Evolutionary conservation across 768 basidiomycete species (phyloP).

Genomic region (Pulveroboletus sp.): DNA sequence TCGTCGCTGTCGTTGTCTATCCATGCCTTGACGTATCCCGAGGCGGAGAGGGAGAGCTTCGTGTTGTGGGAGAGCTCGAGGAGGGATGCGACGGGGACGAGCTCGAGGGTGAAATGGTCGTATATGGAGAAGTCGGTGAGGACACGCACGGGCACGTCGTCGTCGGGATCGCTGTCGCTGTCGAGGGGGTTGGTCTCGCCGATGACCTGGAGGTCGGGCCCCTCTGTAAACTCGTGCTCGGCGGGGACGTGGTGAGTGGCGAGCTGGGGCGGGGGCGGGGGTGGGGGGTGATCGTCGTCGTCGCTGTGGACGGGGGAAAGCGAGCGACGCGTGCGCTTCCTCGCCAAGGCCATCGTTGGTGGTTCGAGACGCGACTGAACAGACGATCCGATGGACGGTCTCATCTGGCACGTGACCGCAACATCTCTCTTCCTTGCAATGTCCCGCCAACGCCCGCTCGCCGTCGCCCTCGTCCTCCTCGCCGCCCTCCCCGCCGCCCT

Average conservation of each 20-base stretch:
- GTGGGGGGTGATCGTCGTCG: constrained; percentile 12
- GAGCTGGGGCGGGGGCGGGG: constrained; percentile 7
- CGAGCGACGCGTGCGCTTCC: constrained; percentile 26
- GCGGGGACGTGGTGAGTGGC: constrained; percentile 15
- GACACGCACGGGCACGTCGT: constrained; percentile 52
- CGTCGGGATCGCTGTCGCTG: constrained; percentile 24
- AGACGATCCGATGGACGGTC: no score
- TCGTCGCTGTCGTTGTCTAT: constrained; percentile 27
- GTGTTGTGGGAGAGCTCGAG: constrained; percentile 27
- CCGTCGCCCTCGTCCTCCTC: constrained; percentile 9
- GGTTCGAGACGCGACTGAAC: constrained; percentile 1
- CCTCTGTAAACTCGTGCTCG: constrained; percentile 38
- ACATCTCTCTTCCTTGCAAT: constrained; percentile 1
- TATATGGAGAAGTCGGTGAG: constrained; percentile 56
- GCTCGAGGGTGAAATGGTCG: constrained; percentile 31
- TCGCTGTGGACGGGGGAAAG: constrained; percentile 14
- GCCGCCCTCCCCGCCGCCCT: background rate
- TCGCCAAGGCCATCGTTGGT: constrained; percentile 20
- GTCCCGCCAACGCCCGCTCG: constrained; percentile 9
- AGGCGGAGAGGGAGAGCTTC: constrained; percentile 33
- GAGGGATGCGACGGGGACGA: constrained; percentile 42
- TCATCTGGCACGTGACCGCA: constrained; percentile 11
- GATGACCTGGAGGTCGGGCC: constrained; percentile 38
- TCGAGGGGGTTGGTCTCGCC: constrained; percentile 38
- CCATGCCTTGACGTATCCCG: constrained; percentile 37